These are phyloP conservation scores for Backusella mclennaniae DNA, from an alignment of 192 early-diverging fungal genomes.

Conservation along the genomic window DNA sequence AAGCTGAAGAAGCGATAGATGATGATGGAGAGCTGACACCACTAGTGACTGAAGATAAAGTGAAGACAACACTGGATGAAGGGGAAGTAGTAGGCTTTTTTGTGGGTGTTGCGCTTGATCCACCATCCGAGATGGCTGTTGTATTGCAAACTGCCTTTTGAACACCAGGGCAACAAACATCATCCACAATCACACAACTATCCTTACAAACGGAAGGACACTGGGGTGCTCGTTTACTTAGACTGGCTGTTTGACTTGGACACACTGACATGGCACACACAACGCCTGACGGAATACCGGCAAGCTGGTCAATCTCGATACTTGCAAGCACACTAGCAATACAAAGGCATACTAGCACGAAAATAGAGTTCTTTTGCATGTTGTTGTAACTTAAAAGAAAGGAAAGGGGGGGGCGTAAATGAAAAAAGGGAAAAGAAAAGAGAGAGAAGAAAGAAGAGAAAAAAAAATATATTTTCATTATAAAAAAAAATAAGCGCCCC, in stretches of 20 bases:
- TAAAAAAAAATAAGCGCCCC: not conserved
- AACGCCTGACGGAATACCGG: not conserved
- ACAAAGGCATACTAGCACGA: not conserved
- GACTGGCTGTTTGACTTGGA: not conserved
- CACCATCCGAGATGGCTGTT: not conserved
- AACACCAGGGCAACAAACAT: constrained; percentile 8
- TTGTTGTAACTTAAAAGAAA: not conserved
- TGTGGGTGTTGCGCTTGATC: not conserved
- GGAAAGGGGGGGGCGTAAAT: not conserved
- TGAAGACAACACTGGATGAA: not conserved
- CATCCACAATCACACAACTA: not conserved
- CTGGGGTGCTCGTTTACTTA: not conserved
- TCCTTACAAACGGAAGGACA: not conserved
- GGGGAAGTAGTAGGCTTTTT: not conserved
- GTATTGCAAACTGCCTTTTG: constrained; percentile 5
- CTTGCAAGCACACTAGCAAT: not conserved
- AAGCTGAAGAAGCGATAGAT: not conserved
- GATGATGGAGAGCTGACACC: not conserved
- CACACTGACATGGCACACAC: constrained; percentile 1
- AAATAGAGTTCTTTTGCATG: not conserved
- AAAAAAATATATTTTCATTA: not conserved
- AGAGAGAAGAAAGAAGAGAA: not conserved
- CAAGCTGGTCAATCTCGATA: not conserved
- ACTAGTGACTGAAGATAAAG: not conserved
- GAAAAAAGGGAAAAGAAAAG: not conserved